Base-by-base conservation (phyloP, 768 basidiomycete species). In the Panus rudis region DNA sequence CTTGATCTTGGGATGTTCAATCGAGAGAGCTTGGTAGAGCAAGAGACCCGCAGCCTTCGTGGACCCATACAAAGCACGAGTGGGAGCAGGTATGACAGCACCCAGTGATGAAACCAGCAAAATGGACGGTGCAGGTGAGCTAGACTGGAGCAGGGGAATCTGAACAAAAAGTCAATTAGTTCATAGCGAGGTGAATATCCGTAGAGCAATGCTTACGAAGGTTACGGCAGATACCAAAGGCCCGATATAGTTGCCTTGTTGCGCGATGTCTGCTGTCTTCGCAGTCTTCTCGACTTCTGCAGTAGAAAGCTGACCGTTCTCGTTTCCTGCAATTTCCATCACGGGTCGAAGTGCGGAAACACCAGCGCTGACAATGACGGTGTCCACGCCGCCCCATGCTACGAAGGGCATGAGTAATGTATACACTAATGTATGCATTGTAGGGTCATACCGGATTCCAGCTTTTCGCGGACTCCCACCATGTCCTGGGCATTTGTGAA, bases 351-450 rank as follows among this genome's bases (percentile, higher is more conserved):
- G 68, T 10, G 90, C 81, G 1, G 88, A 88, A 0, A 92, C 85
- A 3, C 92, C 92, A 3, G 91, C 90, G 24, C 77, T 73, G 26
- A 94, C 76, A 23, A 91, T 65, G 4, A 94, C 57, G 0, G 92
- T 94, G 60, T 94, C 92, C 1, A 93, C 51, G 13, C 90, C 87
- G 1, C 64, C 66, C 89, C 90, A 92, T 50, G 70, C 92, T 93
- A 20, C 25, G 34, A 17, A 35, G 20, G 24, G 24, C 23, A 37
- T 37, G 27, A 11, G 30, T 21, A 22, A 16, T 23, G 14, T 12
- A 39, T 41, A 30, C 42, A 43, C 23, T 40, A 19, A 25, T 23
- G 22, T 17, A 28, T 25, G 13, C 11, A 34, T 11, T 23, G 8
- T 14, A 30, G 10, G 14, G 23, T 64, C 77, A 32, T 39, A 86